Conservation (phyloP, 148 eudicot genomes). For the Camellia sinensis region DNA sequence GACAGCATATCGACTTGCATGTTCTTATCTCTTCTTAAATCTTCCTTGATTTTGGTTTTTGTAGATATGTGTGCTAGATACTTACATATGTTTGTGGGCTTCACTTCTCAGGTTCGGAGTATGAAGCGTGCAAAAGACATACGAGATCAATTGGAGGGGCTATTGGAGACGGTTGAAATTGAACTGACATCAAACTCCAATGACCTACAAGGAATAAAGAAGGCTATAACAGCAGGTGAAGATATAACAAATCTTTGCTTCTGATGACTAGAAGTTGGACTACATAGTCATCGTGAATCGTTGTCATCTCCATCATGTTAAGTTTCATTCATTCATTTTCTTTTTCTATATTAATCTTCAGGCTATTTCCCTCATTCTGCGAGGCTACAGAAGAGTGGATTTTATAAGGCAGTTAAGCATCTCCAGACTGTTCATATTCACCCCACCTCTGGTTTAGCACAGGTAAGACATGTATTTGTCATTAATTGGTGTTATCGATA, state of each 20-base stretch:
- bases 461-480: constrained; percentile 37
- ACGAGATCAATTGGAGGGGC: constrained; percentile 87
- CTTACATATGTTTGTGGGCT: neutral
- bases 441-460: constrained; percentile 89
- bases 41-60: neutral
- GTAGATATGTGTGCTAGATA: neutral
- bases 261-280: neutral
- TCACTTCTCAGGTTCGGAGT: constrained; percentile 64
- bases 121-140: constrained; percentile 95
- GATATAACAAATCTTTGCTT: neutral
- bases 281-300: neutral
- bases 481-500: neutral
- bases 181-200: constrained; percentile 56
- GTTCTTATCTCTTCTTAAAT: neutral
- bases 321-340: neutral
- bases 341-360: constrained; percentile 20
- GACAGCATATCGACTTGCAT: neutral
- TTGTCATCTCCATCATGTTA: neutral
- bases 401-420: constrained; percentile 83
- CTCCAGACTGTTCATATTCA: constrained; percentile 93
- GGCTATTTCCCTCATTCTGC: constrained; percentile 93
- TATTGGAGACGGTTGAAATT: constrained; percentile 88
- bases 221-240: constrained; percentile 71
- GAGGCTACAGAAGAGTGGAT: constrained; percentile 80
- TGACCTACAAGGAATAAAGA: constrained; percentile 77